Evolutionary conservation across 2,329 filamentous ascomycete species (phyloP).

Genomic region (Phoma sp.): DNA sequence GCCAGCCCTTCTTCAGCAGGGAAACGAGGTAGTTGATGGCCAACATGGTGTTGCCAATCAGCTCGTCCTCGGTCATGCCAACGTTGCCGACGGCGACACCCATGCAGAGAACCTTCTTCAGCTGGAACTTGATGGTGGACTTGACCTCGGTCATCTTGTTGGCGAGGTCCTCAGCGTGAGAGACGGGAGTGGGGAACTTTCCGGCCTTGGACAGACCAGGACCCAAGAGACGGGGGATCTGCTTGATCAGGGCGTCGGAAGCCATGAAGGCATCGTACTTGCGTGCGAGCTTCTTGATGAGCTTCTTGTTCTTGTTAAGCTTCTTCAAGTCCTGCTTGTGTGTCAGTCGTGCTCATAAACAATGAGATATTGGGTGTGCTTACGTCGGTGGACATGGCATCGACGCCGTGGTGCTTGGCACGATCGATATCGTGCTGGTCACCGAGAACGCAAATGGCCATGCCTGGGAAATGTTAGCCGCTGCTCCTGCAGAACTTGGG

Average conservation of each 20-base stretch:
- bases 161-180: constrained; percentile 90
- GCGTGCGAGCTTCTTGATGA: constrained; percentile 99
- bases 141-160: constrained; percentile 99
- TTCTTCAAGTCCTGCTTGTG: constrained; percentile 83
- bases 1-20: constrained; percentile 99
- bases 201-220: constrained; percentile 71
- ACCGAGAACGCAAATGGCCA: constrained; percentile 72
- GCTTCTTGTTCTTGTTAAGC: constrained; percentile 99
- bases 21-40: constrained; percentile 99
- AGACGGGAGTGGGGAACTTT: constrained; percentile 99
- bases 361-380: background rate
- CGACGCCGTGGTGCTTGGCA: constrained; percentile 98
- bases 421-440: constrained; percentile 99
- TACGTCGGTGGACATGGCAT: constrained; percentile 91
- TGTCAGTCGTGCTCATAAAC: constrained; percentile 10
- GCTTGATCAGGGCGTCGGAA: constrained; percentile 98
- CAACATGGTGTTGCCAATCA: constrained; percentile 99
- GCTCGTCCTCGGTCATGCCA: constrained; percentile 93
- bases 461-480: constrained; percentile 26
- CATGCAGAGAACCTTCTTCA: constrained; percentile 99
- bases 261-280: constrained; percentile 99
- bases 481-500: background rate
- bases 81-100: constrained; percentile 99
- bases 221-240: constrained; percentile 99
- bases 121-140: constrained; percentile 99